Base-by-base conservation (phyloP, 2,329 filamentous ascomycete species). In the Colletotrichum lupini region DNA sequence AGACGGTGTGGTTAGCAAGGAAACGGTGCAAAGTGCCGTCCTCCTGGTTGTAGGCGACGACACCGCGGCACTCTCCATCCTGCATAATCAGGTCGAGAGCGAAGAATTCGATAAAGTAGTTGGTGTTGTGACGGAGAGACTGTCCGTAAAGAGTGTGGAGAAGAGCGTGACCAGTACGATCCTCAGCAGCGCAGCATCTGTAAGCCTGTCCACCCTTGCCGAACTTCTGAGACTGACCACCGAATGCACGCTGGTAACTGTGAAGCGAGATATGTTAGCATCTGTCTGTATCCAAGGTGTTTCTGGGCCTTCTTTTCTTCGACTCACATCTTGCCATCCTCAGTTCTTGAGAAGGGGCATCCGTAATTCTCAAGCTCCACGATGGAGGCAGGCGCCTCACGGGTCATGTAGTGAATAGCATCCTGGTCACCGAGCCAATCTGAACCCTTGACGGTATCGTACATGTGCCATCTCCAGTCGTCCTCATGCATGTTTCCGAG, bases 31-130 rank as follows among this genome's bases (percentile, higher is more conserved):
- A 92, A 37, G 96, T 98, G 77, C 97, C 97, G 81, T 99, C 97
- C 87, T 99, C 96, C 87, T 98, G 95, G 90, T 98, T 98, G 87
- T 98, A 98, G 73, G 96, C 96, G 77, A 98, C 89, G 77, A 98
- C 94, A 91, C 97, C 97, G 78, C 95, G 95, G 89, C 96, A 98
- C 85, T 96, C 94, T 74, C 96, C 96, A 80, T 97, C 94, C 87
- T 98, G 93, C 97, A 98, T 98, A 80, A 99, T 93, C 85, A 98
- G 87, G 83, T 98, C 97, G 77, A 97, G 90, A 79, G 95, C 97
- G 84, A 98, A 99, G 90, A 95, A 98, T 86, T 98, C 97, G 84
- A 99, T 98, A 87, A 99, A 98, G 90, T 98, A 99, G 89, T 98
- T 98, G 82, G 96, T 98, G 90, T 98, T 98, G 90, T 98, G 95